These are phyloP conservation scores for Paramecium tetraurelia DNA, from an alignment of 73 alveolate genomes.

Conservation along the genomic window DNA sequence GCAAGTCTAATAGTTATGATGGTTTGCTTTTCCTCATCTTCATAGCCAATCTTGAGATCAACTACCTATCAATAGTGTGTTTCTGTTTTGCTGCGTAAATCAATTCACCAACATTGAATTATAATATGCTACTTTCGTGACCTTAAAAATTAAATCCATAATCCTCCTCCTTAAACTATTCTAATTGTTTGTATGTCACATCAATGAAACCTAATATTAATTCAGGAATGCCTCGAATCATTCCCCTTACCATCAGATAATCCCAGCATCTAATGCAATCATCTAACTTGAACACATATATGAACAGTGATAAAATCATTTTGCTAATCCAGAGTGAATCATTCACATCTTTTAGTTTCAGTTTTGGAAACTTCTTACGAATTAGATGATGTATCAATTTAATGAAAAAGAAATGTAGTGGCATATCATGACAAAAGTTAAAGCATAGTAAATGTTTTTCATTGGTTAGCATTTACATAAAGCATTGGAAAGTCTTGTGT, in stretches of 20 bases:
- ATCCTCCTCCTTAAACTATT: not conserved
- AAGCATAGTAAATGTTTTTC: conserved; percentile 15
- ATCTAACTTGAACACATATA: conserved; percentile 13
- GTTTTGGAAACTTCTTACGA: not conserved
- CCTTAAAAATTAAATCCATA: conserved; percentile 33
- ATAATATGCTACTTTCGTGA: not conserved
- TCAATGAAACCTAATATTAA: conserved; percentile 36
- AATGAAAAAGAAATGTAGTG: not conserved
- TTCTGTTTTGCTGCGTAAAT: not conserved
- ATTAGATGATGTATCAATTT: not conserved
- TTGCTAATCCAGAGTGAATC: conserved; percentile 39
- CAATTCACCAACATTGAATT: conserved; percentile 7
- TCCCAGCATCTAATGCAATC: conserved; percentile 37
- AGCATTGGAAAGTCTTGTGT: not conserved
- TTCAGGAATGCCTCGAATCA: conserved; percentile 43
- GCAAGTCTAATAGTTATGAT: not conserved
- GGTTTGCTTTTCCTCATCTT: not conserved
- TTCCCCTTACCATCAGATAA: conserved; percentile 14
- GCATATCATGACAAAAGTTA: conserved; percentile 20
- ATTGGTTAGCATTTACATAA: not conserved
- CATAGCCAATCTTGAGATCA: not conserved
- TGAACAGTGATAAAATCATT: conserved; percentile 19
- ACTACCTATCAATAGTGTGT: not conserved
- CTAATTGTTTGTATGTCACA: not conserved
- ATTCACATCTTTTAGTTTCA: not conserved